These are phyloP conservation scores for Trichoderma simmonsii DNA, from an alignment of 2,329 filamentous ascomycete genomes.

Conservation along the genomic window DNA sequence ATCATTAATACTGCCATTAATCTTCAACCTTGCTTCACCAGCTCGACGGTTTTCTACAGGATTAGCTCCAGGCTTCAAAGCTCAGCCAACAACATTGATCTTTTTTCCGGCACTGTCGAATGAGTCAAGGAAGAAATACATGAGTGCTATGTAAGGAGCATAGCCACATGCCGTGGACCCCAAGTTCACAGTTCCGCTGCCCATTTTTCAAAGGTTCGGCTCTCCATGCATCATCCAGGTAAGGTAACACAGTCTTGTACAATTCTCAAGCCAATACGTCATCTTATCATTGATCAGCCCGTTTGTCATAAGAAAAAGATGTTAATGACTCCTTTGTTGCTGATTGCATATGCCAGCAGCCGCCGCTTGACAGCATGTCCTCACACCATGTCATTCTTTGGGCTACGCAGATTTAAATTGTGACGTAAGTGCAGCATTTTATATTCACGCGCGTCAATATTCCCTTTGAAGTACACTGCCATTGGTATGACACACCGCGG, in stretches of 20 bases:
- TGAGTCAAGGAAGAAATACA: background rate
- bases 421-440: background rate
- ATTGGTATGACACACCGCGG: background rate
- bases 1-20: background rate
- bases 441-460: background rate
- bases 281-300: accelerated
- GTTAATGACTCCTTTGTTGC: background rate
- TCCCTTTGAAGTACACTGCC: background rate
- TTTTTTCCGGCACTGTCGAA: background rate
- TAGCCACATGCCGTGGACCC: background rate
- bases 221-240: background rate
- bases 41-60: background rate
- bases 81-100: background rate
- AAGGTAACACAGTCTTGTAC: background rate
- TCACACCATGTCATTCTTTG: background rate
- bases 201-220: background rate
- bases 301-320: background rate
- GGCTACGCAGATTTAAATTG: background rate
- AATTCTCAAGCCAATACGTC: background rate
- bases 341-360: background rate
- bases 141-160: background rate
- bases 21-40: background rate
- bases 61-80: background rate
- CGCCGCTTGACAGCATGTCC: background rate
- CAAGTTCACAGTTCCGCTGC: background rate